Conservation (phyloP, 164 flowering plant species). For the Pachysandra terminalis region DNA sequence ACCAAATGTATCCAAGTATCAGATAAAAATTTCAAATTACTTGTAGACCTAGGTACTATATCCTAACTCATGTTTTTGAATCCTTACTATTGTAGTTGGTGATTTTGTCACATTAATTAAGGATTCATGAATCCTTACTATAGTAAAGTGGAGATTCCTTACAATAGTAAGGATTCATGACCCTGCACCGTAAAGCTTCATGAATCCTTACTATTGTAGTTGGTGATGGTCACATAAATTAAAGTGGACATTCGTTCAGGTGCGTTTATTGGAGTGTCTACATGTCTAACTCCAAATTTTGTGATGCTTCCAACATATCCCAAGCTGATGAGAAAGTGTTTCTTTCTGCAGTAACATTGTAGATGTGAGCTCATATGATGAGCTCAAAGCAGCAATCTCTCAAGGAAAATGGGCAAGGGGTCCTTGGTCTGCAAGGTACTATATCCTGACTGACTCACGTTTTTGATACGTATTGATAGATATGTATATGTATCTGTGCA, state of each 20-base stretch:
- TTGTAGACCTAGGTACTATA: too few relatives aligned
- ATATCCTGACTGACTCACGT: background rate
- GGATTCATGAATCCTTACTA: too few relatives aligned
- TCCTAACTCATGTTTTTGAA: too few relatives aligned
- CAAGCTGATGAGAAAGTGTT: too few relatives aligned
- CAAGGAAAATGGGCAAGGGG: conserved; percentile 97
- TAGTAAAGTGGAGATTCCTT: too few relatives aligned
- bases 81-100: background rate
- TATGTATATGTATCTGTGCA: background rate
- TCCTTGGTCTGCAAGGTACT: conserved; percentile 93
- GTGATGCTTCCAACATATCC: background rate
- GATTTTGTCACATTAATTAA: background rate
- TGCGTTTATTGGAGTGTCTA: background rate
- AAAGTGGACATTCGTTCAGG: background rate
- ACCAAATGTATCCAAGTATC: too few relatives aligned
- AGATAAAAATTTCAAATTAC: too few relatives aligned
- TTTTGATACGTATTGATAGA: too few relatives aligned
- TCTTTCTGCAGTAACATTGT: conserved; percentile 70
- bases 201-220: too few relatives aligned
- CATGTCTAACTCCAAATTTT: background rate
- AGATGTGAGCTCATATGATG: conserved; percentile 80
- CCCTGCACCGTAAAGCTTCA: too few relatives aligned
- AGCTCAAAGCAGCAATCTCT: conserved; percentile 75
- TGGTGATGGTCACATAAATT: too few relatives aligned
- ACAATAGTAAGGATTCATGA: too few relatives aligned